A percentile compares a stretch with the other conserved stretches of the same genome.
Evolutionary conservation across 139 green algal species (phyloP).

Genomic region (Asterochloris erici): DNA sequence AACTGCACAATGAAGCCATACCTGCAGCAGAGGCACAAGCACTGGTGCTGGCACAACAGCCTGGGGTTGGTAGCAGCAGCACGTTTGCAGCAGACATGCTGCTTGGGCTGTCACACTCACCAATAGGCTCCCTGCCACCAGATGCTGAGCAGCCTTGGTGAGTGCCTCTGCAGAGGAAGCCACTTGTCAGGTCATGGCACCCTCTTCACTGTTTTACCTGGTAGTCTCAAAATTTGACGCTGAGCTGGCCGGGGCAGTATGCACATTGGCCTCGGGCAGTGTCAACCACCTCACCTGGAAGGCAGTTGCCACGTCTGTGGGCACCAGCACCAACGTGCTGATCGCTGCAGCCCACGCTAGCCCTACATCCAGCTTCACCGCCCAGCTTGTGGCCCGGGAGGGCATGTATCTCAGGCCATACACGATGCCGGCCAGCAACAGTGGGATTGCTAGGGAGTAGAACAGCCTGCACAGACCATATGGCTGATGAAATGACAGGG

Average conservation of each 20-base stretch:
- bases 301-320: conserved; percentile 39
- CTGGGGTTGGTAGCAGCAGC: neutral
- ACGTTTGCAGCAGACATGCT: neutral
- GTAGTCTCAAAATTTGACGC: neutral
- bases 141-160: conserved; percentile 19
- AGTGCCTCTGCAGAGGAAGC: neutral
- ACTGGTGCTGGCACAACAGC: neutral
- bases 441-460: conserved; percentile 19
- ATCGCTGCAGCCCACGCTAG: conserved; percentile 56
- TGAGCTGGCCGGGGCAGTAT: neutral
- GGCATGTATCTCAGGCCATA: conserved; percentile 31
- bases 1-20: conserved; percentile 48
- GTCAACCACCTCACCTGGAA: conserved; percentile 6
- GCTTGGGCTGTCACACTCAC: conserved; percentile 7
- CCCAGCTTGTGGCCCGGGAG: conserved; percentile 15
- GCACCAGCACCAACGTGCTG: conserved; percentile 49
- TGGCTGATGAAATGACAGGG: no score
- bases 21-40: neutral
- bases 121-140: conserved; percentile 53
- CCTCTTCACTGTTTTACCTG: neutral
- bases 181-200: neutral
- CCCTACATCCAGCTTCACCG: conserved; percentile 30
- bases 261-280: neutral
- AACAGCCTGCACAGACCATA: conserved; percentile 28
- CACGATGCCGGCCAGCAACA: conserved; percentile 17